Evolutionary conservation across 352 stramenopile species (phyloP).

Genomic region (Aphanomyces cochlioides): DNA sequence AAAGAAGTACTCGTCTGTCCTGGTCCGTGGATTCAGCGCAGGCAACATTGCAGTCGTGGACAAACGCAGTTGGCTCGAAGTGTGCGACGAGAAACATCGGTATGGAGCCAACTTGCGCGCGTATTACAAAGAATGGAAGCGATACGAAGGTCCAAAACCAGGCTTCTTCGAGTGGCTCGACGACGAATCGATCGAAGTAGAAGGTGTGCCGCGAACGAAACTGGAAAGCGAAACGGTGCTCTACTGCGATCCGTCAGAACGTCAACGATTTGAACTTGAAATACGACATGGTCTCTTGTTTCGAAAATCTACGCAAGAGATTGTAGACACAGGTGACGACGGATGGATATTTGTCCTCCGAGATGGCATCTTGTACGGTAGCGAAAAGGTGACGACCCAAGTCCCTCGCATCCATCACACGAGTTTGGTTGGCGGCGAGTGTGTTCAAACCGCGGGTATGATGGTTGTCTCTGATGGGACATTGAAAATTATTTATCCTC

Average conservation of each 20-base stretch:
- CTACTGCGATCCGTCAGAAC: slow-evolving; percentile 92
- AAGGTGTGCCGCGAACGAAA: slow-evolving; percentile 85
- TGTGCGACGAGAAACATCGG: slow-evolving; percentile 83
- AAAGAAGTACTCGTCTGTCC: slow-evolving; percentile 85
- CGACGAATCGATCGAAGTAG: slow-evolving; percentile 81
- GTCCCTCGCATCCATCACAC: slow-evolving; percentile 96
- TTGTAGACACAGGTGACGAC: slow-evolving; percentile 89
- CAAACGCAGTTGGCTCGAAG: slow-evolving; percentile 88
- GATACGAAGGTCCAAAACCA: slow-evolving; percentile 43
- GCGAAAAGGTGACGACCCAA: slow-evolving; percentile 92
- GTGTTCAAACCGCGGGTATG: slow-evolving; percentile 95
- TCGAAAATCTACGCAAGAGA: slow-evolving; percentile 55
- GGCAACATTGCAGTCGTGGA: slow-evolving; percentile 89
- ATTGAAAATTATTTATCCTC: slow-evolving; percentile 94
- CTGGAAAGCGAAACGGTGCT: slow-evolving; percentile 94
- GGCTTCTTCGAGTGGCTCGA: slow-evolving; percentile 90
- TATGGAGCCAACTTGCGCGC: slow-evolving; percentile 95
- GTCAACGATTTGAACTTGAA: slow-evolving; percentile 86
- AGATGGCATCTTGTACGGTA: slow-evolving; percentile 92
- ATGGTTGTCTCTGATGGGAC: slow-evolving; percentile 91
- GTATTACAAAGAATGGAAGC: slow-evolving; percentile 97
- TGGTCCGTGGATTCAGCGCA: slow-evolving; percentile 84
- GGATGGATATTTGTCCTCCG: slow-evolving; percentile 97
- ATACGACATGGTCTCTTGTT: slow-evolving; percentile 65
- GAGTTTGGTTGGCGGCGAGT: slow-evolving; percentile 95